Conservation (phyloP, 2,329 filamentous ascomycete species). For the Venturia aucupariae region DNA sequence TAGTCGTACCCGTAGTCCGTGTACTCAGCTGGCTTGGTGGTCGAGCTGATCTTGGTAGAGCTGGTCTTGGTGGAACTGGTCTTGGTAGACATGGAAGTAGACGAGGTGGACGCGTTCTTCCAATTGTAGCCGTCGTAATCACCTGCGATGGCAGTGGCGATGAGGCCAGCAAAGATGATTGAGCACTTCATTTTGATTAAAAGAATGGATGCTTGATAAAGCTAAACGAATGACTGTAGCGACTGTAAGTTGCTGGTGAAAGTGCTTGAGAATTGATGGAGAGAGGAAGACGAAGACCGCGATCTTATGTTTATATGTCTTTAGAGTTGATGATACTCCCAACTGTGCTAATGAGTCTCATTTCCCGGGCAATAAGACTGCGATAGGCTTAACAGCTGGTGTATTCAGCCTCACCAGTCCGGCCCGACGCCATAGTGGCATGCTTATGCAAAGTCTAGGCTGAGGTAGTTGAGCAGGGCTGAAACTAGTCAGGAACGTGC, state of each 20-base stretch:
- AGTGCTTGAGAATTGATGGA: background rate
- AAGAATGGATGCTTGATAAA: background rate
- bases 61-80: background rate
- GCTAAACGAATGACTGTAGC: slow-evolving; percentile 2
- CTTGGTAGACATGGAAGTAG: background rate
- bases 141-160: background rate
- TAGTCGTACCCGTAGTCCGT: slow-evolving; percentile 1
- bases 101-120: background rate
- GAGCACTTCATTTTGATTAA: background rate
- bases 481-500: background rate
- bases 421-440: background rate
- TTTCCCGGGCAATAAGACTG: background rate
- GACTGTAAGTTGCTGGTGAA: background rate
- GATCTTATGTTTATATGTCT: background rate
- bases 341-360: background rate
- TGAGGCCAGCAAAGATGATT: background rate
- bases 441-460: background rate
- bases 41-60: background rate
- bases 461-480: background rate
- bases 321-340: background rate
- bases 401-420: slow-evolving; percentile 1
- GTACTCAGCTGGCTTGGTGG: background rate
- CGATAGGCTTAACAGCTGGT: background rate
- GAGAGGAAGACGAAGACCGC: background rate
- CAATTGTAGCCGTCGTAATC: background rate